These are phyloP conservation scores for Colletotrichum simmondsii DNA, from an alignment of 2,329 filamentous ascomycete genomes.

Conservation along the genomic window DNA sequence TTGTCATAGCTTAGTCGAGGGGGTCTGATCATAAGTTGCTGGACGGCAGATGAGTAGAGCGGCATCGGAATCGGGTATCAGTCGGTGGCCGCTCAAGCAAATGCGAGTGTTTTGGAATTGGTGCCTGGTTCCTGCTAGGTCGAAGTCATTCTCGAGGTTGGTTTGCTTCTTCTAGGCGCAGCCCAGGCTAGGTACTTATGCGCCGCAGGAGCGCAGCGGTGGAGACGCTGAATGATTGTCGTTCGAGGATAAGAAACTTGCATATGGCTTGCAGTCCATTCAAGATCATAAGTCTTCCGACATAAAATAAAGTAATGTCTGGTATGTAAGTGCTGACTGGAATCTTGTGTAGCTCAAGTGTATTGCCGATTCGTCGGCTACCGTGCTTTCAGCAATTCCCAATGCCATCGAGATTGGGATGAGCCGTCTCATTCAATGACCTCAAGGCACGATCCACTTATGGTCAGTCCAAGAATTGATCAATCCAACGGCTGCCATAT, in stretches of 20 bases:
- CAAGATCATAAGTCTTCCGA: no score
- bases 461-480: neutral
- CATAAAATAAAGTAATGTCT: neutral
- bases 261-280: neutral
- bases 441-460: no score
- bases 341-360: neutral
- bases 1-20: conserved; percentile 45
- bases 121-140: no score
- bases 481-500: neutral
- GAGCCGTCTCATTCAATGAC: neutral
- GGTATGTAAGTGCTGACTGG: conserved; percentile 2
- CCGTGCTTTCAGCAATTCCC: neutral
- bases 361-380: neutral
- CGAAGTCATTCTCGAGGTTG: neutral
- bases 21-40: conserved; percentile 3
- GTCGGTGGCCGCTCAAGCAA: neutral
- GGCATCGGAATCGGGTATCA: neutral
- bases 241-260: neutral
- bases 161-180: neutral
- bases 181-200: neutral
- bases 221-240: neutral
- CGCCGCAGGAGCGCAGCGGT: conserved; percentile 8
- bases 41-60: neutral
- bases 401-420: neutral
- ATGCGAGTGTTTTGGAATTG: neutral